A percentile compares a stretch with the other conserved stretches of the same genome.
phyloP scores from a whole-genome alignment of 305 asterid genomes.

The Fraxinus sp. region DNA sequence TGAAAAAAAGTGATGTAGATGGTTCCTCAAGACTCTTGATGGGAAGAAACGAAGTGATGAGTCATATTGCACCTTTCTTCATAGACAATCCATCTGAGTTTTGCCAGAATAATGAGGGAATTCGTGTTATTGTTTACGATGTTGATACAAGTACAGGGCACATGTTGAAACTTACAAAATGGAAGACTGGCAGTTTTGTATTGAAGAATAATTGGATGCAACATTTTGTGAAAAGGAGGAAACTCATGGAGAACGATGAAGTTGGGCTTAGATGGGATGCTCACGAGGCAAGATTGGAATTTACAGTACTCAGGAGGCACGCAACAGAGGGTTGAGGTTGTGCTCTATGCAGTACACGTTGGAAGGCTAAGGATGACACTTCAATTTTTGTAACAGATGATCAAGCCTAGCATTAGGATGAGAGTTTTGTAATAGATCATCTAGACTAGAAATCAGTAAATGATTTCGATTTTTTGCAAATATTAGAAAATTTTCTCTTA shows the following conservation, averaged over 20 bases:
- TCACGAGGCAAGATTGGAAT: background rate
- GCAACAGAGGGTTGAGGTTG: background rate
- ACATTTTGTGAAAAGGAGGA: slow-evolving; percentile 22
- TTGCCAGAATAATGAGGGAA: background rate
- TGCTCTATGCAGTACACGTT: background rate
- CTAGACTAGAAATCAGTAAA: background rate
- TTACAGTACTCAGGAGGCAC: background rate
- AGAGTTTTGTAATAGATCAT: background rate
- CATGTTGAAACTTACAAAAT: background rate
- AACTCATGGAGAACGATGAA: background rate
- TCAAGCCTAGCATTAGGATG: background rate
- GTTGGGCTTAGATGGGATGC: slow-evolving; percentile 18
- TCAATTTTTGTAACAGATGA: background rate
- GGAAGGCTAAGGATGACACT: background rate
- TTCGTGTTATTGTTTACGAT: background rate
- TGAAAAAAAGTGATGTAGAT: background rate
- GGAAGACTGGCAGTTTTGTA: slow-evolving; percentile 4
- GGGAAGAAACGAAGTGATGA: background rate
- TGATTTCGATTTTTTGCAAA: background rate
- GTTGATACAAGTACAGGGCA: slow-evolving; percentile 1
- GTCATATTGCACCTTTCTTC: slow-evolving; percentile 2
- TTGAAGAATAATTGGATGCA: background rate
- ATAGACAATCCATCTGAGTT: background rate
- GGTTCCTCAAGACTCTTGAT: background rate
- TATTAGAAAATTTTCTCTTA: background rate